These are phyloP conservation scores for Triglochin maritima DNA, from an alignment of 106 monocot species.

Conservation along the genomic window DNA sequence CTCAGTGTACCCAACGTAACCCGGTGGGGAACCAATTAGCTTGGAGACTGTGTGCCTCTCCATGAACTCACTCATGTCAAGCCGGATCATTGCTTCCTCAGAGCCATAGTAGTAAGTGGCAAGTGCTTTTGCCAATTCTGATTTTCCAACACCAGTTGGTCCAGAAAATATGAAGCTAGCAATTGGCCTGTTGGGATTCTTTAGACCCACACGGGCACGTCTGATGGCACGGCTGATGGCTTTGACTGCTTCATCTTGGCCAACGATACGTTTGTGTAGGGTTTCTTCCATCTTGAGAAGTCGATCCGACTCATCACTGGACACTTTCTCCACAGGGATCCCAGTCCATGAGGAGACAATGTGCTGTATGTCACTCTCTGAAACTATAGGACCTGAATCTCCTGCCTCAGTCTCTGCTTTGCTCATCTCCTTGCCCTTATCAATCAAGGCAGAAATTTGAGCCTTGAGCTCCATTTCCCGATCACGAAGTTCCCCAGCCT, in stretches of 20 bases:
- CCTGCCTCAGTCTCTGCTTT: slow-evolving; percentile 21
- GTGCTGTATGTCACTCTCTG: slow-evolving; percentile 23
- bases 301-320: slow-evolving; percentile 15
- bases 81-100: slow-evolving; percentile 24
- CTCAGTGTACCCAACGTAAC: slow-evolving; percentile 17
- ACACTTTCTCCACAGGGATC: slow-evolving; percentile 15
- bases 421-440: slow-evolving; percentile 21
- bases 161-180: slow-evolving; percentile 20
- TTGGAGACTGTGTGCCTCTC: slow-evolving; percentile 24
- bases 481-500: slow-evolving; percentile 29
- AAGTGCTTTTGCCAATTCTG: slow-evolving; percentile 16
- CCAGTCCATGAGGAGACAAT: slow-evolving; percentile 23
- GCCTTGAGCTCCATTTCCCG: slow-evolving; percentile 25
- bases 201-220: slow-evolving; percentile 14
- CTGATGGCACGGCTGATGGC: slow-evolving; percentile 15
- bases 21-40: slow-evolving; percentile 21
- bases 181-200: slow-evolving; percentile 16
- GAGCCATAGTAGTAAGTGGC: slow-evolving; percentile 25
- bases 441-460: slow-evolving; percentile 18
- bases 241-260: slow-evolving; percentile 17
- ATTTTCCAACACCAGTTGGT: slow-evolving; percentile 22
- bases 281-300: slow-evolving; percentile 17
- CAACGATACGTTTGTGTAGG: slow-evolving; percentile 9
- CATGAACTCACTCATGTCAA: slow-evolving; percentile 29
- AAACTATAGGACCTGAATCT: slow-evolving; percentile 17